These are phyloP conservation scores for Coemansia sp. DNA, from an alignment of 192 early-diverging fungal genomes.

Conservation along the genomic window DNA sequence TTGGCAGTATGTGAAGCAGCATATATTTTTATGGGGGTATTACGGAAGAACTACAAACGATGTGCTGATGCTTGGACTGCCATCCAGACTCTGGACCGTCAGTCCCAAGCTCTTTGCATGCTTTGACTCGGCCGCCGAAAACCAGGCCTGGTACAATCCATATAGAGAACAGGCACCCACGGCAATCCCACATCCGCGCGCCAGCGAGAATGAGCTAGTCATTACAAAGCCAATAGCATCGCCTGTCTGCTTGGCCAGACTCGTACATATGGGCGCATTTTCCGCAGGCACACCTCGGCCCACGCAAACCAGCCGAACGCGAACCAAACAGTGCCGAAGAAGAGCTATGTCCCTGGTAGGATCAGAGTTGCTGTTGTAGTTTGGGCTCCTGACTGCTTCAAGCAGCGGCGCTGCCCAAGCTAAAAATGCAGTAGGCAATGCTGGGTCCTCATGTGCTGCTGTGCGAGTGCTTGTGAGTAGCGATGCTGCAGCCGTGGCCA, in stretches of 20 bases:
- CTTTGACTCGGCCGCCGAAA: background rate
- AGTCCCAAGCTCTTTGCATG: conserved; percentile 3
- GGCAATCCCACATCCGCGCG: conserved; percentile 46
- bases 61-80: conserved; percentile 25
- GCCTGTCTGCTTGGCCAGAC: background rate
- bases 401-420: conserved; percentile 39
- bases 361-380: background rate
- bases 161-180: conserved; percentile 45
- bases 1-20: background rate
- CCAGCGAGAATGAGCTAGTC: conserved; percentile 47
- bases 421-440: conserved; percentile 6
- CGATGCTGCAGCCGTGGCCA: conserved; percentile 2
- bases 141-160: conserved; percentile 31
- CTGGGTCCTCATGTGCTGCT: background rate
- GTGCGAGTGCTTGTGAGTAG: background rate
- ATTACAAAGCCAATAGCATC: conserved; percentile 40
- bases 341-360: background rate
- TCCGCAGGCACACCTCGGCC: conserved; percentile 37
- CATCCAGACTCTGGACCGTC: conserved; percentile 23
- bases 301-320: conserved; percentile 37
- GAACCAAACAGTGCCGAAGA: conserved; percentile 30
- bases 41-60: conserved; percentile 23
- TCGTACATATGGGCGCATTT: conserved; percentile 35
- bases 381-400: background rate
- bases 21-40: background rate